Conservation (phyloP, 371 early-diverging fungal species). For the Lichtheimia hyalospora region DNA sequence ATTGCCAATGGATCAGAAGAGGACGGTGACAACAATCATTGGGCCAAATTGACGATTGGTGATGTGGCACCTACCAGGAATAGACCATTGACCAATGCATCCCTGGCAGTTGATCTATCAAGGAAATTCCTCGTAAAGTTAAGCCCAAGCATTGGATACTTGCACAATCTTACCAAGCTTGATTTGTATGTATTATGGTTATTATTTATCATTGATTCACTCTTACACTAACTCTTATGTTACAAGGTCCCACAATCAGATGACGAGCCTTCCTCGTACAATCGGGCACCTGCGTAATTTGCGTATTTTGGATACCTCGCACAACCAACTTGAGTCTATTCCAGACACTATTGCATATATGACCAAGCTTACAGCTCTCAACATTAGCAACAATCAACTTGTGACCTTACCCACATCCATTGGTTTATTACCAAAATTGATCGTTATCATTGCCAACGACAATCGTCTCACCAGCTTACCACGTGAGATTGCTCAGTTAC, state of each 20-base stretch:
- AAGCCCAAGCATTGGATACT: conserved; percentile 39
- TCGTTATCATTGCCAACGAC: conserved; percentile 54
- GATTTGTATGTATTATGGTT: conserved; percentile 36
- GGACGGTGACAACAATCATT: conserved; percentile 12
- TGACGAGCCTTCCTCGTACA: conserved; percentile 39
- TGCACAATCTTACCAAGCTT: conserved; percentile 39
- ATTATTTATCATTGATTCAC: neutral
- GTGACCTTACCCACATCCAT: conserved; percentile 64
- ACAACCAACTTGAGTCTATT: conserved; percentile 34
- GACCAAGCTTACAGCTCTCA: conserved; percentile 29
- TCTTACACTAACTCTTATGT: neutral
- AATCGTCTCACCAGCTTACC: conserved; percentile 62
- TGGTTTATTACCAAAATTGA: conserved; percentile 56
- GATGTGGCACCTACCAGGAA: conserved; percentile 23
- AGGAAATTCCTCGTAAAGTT: conserved; percentile 33
- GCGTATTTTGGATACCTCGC: conserved; percentile 29
- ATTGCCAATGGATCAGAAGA: neutral
- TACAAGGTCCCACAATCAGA: conserved; percentile 38
- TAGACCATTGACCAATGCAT: conserved; percentile 18
- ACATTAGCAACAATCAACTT: conserved; percentile 59
- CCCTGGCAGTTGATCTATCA: conserved; percentile 32
- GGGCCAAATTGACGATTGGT: conserved; percentile 33
- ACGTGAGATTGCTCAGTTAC: conserved; percentile 45
- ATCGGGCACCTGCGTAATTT: conserved; percentile 37
- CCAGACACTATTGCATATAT: conserved; percentile 36